Evolutionary conservation across 73 alveolate species (phyloP).

Genomic region (Effrenium voratum): DNA sequence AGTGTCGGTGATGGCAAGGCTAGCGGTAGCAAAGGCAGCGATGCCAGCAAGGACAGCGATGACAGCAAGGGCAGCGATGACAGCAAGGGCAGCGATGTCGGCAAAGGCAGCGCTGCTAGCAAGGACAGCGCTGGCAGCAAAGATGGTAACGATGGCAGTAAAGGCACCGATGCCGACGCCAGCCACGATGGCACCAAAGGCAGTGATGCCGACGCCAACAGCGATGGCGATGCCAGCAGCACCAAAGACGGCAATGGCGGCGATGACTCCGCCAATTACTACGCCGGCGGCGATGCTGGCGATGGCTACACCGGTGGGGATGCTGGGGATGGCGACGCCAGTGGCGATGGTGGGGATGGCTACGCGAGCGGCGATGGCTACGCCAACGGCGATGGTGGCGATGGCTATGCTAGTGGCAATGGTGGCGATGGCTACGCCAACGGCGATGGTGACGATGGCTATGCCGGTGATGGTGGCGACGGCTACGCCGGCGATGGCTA

Average conservation of each 20-base stretch:
- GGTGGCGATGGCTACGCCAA: background rate
- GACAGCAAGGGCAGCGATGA: background rate
- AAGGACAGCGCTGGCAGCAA: background rate
- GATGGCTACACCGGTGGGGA: background rate
- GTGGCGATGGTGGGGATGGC: background rate
- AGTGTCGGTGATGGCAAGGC: too few species aligned
- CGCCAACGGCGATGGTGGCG: background rate
- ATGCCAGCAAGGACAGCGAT: too few species aligned
- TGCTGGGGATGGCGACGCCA: background rate
- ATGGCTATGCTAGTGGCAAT: background rate
- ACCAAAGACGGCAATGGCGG: background rate
- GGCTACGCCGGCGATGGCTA: background rate
- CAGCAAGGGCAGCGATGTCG: background rate
- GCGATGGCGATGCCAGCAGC: background rate
- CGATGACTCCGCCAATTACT: background rate
- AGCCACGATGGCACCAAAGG: background rate
- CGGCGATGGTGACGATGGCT: background rate
- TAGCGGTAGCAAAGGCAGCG: too few species aligned
- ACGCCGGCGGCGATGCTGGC: background rate
- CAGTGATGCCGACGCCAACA: background rate
- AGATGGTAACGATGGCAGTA: background rate
- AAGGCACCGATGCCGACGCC: background rate
- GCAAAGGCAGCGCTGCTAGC: background rate
- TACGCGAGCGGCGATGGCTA: background rate
- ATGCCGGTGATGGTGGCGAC: background rate